Evolutionary conservation across 352 stramenopile species (phyloP).

Genomic region (Pythium folliculosum): DNA sequence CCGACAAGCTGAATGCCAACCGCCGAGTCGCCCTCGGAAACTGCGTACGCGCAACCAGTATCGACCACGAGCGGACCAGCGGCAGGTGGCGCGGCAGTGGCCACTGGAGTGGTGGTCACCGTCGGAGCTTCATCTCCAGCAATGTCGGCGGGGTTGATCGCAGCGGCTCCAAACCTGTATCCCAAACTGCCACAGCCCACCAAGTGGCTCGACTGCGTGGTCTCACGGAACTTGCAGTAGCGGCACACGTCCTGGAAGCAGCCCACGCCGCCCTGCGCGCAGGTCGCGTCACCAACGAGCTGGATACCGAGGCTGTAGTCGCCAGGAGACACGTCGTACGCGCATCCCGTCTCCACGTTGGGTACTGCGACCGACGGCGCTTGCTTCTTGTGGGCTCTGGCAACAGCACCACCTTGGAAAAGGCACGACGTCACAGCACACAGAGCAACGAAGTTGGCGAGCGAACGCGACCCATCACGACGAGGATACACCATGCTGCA

Average conservation of each 20-base stretch:
- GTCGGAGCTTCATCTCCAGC: background rate
- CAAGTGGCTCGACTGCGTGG: constrained; percentile 24
- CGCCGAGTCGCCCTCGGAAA: constrained; percentile 24
- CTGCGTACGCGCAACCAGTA: constrained; percentile 10
- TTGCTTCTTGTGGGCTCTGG: constrained; percentile 3
- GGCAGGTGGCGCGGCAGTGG: background rate
- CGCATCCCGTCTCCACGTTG: constrained; percentile 2
- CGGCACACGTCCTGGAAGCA: constrained; percentile 28
- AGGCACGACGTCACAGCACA: constrained; percentile 20
- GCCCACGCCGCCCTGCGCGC: constrained; percentile 22
- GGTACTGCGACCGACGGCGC: background rate
- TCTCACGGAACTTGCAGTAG: constrained; percentile 25
- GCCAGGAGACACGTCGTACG: constrained; percentile 27
- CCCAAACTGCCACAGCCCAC: constrained; percentile 13
- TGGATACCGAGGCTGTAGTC: constrained; percentile 21
- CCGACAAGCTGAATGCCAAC: constrained; percentile 23
- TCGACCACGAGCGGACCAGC: background rate
- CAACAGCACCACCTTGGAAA: constrained; percentile 4
- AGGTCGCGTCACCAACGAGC: constrained; percentile 31
- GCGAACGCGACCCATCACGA: constrained; percentile 17
- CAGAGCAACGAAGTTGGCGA: constrained; percentile 20
- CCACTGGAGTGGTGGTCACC: background rate
- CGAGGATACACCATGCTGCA: constrained; percentile 27
- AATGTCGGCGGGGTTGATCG: background rate
- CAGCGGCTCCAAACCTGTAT: constrained; percentile 1